A percentile compares a stretch with the other conserved stretches of the same genome.
Evolutionary conservation across 2,329 filamentous ascomycete species (phyloP).

Genomic region (Cryphonectria radicalis): DNA sequence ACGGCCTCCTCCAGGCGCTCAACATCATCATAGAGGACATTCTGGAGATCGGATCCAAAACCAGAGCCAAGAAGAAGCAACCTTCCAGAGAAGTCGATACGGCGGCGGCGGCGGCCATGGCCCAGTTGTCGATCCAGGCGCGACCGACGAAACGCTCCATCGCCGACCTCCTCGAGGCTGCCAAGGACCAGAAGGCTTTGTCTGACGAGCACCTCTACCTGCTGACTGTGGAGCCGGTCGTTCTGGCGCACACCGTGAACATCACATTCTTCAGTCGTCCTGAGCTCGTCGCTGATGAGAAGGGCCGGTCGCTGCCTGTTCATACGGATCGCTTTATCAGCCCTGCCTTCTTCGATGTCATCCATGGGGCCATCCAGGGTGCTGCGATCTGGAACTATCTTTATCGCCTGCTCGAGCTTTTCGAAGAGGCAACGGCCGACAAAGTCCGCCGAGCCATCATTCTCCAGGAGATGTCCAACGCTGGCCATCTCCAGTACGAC

Average conservation of each 20-base stretch:
- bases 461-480: slow-evolving; percentile 51
- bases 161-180: slow-evolving; percentile 37
- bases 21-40: slow-evolving; percentile 49
- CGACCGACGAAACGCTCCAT: slow-evolving; percentile 38
- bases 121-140: slow-evolving; percentile 39
- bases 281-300: slow-evolving; percentile 50
- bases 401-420: slow-evolving; percentile 40
- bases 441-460: slow-evolving; percentile 42
- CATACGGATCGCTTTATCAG: slow-evolving; percentile 49
- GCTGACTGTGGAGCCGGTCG: slow-evolving; percentile 38
- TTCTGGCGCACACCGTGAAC: slow-evolving; percentile 42
- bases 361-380: slow-evolving; percentile 42
- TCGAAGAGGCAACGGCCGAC: slow-evolving; percentile 33
- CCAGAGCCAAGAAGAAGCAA: slow-evolving; percentile 32
- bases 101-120: slow-evolving; percentile 36
- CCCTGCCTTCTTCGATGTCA: slow-evolving; percentile 45
- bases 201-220: slow-evolving; percentile 43
- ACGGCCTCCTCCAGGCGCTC: slow-evolving; percentile 42
- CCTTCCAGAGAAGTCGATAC: slow-evolving; percentile 39
- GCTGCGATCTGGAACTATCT: slow-evolving; percentile 49
- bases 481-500: slow-evolving; percentile 49
- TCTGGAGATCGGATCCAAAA: slow-evolving; percentile 43
- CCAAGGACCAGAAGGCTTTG: slow-evolving; percentile 40
- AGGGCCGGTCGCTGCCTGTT: slow-evolving; percentile 43
- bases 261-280: slow-evolving; percentile 45